Percentiles rank a stretch among this genome's conserved stretches.
phyloP scores from a whole-genome alignment of 2,329 filamentous ascomycete species.

The Alternaria arbusti region DNA sequence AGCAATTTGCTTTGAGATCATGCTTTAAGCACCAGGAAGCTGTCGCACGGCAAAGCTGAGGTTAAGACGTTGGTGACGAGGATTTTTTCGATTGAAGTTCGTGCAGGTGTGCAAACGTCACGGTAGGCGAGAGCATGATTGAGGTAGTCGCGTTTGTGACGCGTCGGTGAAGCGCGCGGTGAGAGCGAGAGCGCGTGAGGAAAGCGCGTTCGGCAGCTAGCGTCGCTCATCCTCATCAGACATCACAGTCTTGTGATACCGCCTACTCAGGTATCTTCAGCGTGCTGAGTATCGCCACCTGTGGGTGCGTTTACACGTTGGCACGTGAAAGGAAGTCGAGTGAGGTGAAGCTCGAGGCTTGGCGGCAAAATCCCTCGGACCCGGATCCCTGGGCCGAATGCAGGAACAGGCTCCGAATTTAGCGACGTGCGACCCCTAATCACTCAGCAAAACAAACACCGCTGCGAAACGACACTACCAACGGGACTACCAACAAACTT shows the following conservation, averaged over 20 bases:
- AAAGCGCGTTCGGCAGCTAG: slow-evolving; percentile 10
- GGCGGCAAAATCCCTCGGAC: background rate
- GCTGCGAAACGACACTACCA: background rate
- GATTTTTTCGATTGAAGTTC: background rate
- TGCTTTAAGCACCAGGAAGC: no score
- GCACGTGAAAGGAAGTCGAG: background rate
- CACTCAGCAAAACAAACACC: background rate
- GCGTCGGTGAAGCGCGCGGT: slow-evolving; percentile 4
- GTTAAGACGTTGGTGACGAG: no score
- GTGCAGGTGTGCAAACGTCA: background rate
- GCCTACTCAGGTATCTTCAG: background rate
- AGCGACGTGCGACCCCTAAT: background rate
- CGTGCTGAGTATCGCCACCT: background rate
- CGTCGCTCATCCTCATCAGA: background rate
- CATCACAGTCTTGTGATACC: background rate
- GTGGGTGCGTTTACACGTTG: background rate
- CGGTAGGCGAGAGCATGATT: background rate
- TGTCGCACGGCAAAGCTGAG: background rate
- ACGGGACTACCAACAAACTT: background rate
- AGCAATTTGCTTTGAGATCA: background rate
- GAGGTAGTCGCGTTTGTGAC: slow-evolving; percentile 13
- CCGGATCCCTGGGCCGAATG: background rate
- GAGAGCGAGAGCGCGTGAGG: slow-evolving; percentile 10
- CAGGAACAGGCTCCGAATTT: slow-evolving; percentile 14
- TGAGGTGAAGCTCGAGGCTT: slow-evolving; percentile 4